These are phyloP conservation scores for Claviceps africana DNA, from an alignment of 2,329 filamentous ascomycete genomes.

Conservation along the genomic window DNA sequence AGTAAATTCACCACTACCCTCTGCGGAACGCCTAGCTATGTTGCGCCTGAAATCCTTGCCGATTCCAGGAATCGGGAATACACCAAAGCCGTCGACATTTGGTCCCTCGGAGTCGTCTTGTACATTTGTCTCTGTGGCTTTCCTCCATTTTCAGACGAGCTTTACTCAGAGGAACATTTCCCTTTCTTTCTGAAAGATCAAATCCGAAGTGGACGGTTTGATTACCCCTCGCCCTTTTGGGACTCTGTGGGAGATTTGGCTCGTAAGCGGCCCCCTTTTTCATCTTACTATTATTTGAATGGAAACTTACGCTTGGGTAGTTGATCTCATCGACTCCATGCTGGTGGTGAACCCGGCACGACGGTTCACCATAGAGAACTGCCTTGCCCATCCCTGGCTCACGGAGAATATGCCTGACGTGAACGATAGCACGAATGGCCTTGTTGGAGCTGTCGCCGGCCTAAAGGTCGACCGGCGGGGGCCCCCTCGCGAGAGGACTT, in stretches of 20 bases:
- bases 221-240: slow-evolving; percentile 93
- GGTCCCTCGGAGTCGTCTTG: slow-evolving; percentile 93
- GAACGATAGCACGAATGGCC: slow-evolving; percentile 79
- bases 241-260: slow-evolving; percentile 53
- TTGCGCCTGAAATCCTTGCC: slow-evolving; percentile 87
- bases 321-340: slow-evolving; percentile 93
- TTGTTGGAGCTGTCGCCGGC: slow-evolving; percentile 71
- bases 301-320: slow-evolving; percentile 3
- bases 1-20: slow-evolving; percentile 95
- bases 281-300: not conserved
- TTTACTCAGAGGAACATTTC: slow-evolving; percentile 57
- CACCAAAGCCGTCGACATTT: slow-evolving; percentile 87
- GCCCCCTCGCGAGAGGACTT: slow-evolving; percentile 65
- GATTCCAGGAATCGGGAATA: slow-evolving; percentile 73
- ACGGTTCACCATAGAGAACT: slow-evolving; percentile 80
- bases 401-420: slow-evolving; percentile 46
- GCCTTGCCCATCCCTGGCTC: slow-evolving; percentile 82
- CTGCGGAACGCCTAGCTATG: slow-evolving; percentile 93
- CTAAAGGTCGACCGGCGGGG: slow-evolving; percentile 79
- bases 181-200: slow-evolving; percentile 80
- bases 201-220: slow-evolving; percentile 76
- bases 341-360: slow-evolving; percentile 73
- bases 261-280: slow-evolving; percentile 26
- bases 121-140: slow-evolving; percentile 97
- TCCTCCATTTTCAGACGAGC: slow-evolving; percentile 90